Evolutionary conservation across 345 rosid species (phyloP).

Genomic region (Clarkia xantiana): DNA sequence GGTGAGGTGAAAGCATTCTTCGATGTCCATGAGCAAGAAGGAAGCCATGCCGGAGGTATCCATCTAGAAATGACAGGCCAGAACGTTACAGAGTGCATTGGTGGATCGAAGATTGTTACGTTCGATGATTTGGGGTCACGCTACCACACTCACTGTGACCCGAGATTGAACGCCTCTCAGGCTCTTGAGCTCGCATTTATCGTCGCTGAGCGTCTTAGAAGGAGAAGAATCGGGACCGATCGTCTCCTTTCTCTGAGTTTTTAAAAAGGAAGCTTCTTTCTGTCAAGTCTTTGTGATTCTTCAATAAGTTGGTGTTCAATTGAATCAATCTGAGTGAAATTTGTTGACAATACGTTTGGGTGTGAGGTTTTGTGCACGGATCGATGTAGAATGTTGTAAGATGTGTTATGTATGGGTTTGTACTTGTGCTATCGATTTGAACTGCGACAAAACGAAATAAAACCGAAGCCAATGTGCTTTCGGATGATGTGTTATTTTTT

Average conservation of each 20-base stretch:
- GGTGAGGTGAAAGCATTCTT: conserved; percentile 21
- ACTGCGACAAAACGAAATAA: too few relatives aligned
- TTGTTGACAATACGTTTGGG: too few relatives aligned
- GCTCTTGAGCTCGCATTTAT: conserved; percentile 17
- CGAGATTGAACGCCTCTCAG: conserved; percentile 18
- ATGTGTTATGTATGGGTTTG: too few relatives aligned
- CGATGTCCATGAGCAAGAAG: conserved; percentile 21
- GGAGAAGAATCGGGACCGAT: conserved; percentile 14
- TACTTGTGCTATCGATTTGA: too few relatives aligned
- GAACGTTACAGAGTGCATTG: conserved; percentile 20
- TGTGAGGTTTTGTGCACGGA: too few relatives aligned
- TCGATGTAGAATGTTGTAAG: too few relatives aligned
- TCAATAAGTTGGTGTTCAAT: too few relatives aligned
- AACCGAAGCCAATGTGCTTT: too few relatives aligned
- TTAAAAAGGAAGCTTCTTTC: background rate
- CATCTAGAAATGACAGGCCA: conserved; percentile 24
- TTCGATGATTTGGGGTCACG: conserved; percentile 17
- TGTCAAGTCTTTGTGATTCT: too few relatives aligned
- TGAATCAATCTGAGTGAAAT: too few relatives aligned
- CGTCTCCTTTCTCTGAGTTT: conserved; percentile 11
- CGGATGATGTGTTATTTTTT: too few relatives aligned
- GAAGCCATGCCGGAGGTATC: conserved; percentile 18
- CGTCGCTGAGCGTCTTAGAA: conserved; percentile 15
- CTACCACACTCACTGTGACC: conserved; percentile 21
- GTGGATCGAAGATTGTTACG: conserved; percentile 15